Evolutionary conservation across 345 rosid species (phyloP).

Genomic region (Aegle marmelos): DNA sequence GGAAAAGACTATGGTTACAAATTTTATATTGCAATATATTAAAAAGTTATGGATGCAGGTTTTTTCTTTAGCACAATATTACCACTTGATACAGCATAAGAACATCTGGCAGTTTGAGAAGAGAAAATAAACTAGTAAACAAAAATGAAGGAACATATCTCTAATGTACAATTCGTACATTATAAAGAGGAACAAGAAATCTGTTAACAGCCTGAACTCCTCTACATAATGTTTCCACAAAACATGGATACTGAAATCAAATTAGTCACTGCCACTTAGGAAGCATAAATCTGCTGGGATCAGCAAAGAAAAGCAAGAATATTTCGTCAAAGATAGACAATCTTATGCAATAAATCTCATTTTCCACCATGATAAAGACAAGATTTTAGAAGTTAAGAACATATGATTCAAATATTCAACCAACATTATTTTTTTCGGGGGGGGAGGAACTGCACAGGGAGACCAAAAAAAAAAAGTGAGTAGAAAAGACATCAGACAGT

Average conservation of each 20-base stretch:
- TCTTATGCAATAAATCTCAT: conserved; percentile 3
- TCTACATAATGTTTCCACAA: not conserved
- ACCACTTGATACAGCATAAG: not conserved
- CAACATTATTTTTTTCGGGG: not conserved
- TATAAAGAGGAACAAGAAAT: not conserved
- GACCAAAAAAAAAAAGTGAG: not conserved
- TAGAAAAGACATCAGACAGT: not conserved
- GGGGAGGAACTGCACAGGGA: not conserved
- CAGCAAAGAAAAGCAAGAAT: conserved; percentile 1
- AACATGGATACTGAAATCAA: not conserved
- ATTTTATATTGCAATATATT: not conserved
- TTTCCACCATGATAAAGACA: not conserved
- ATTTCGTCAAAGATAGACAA: conserved; percentile 1
- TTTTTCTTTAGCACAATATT: not conserved
- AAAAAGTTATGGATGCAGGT: not conserved
- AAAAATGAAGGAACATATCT: not conserved
- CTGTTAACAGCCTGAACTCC: not conserved
- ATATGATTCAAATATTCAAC: not conserved
- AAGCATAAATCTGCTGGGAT: not conserved
- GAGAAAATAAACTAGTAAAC: conserved; percentile 1
- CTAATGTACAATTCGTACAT: not conserved
- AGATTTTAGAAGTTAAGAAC: not conserved
- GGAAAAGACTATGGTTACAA: conserved; percentile 14
- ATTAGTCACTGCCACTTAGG: not conserved
- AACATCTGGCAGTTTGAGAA: not conserved